These are phyloP conservation scores for Iris pallida DNA, from an alignment of 116 monocot genomes.

Conservation along the genomic window DNA sequence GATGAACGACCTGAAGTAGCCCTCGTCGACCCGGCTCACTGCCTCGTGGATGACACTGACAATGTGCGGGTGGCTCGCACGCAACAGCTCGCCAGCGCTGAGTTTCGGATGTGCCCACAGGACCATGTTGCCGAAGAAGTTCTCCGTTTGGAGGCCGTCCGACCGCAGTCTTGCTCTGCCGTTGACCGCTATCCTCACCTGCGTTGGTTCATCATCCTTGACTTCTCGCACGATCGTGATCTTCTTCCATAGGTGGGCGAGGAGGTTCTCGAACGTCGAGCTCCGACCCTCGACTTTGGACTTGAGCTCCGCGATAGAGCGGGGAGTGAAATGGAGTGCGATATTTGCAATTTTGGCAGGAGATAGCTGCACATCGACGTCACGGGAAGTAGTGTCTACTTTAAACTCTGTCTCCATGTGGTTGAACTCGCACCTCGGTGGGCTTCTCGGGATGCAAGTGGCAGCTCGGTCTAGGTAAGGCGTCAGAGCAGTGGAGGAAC, in stretches of 20 bases:
- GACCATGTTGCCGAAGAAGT: constrained; percentile 22
- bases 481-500: neutral
- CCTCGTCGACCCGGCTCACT: constrained; percentile 1
- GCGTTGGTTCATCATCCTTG: neutral
- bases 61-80: neutral
- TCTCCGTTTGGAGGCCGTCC: constrained; percentile 3
- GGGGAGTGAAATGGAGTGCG: neutral
- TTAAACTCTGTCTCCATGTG: constrained; percentile 10
- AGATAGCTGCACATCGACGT: too few relatives aligned
- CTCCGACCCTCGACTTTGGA: neutral
- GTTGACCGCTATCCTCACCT: constrained; percentile 10
- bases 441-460: neutral
- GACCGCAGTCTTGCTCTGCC: constrained; percentile 10
- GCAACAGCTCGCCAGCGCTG: constrained; percentile 1
- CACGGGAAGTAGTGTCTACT: neutral
- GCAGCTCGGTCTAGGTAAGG: constrained; percentile 18
- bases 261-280: constrained; percentile 15
- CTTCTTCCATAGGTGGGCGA: constrained; percentile 26
- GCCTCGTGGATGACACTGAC: constrained; percentile 2
- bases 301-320: neutral
- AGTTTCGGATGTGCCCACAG: constrained; percentile 10
- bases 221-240: constrained; percentile 18
- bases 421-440: neutral
- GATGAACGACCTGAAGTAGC: constrained; percentile 23
- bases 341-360: neutral